These are phyloP conservation scores for Austroboletus eburneus DNA, from an alignment of 768 basidiomycete species.

Conservation along the genomic window DNA sequence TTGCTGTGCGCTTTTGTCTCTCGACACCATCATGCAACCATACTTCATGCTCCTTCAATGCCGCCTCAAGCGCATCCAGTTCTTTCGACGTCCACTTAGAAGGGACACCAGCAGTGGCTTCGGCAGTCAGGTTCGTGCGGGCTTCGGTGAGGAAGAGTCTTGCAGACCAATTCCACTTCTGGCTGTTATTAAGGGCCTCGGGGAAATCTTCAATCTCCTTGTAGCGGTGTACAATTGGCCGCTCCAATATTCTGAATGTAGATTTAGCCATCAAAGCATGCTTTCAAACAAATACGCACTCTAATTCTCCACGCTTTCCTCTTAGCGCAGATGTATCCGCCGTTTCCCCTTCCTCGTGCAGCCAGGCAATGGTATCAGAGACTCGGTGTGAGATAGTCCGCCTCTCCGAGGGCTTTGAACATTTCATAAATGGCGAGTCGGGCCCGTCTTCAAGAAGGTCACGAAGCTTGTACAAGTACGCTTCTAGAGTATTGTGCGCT, in stretches of 20 bases:
- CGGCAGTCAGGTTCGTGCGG: conserved; percentile 63
- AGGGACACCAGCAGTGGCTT: conserved; percentile 53
- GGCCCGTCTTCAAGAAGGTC: conserved; percentile 69
- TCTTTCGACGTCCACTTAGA: conserved; percentile 88
- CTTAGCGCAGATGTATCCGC: conserved; percentile 75
- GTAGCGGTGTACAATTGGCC: conserved; percentile 82
- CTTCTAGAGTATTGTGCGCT: conserved; percentile 85
- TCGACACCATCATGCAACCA: conserved; percentile 85
- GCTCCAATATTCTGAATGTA: conserved; percentile 60
- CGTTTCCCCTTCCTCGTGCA: conserved; percentile 76
- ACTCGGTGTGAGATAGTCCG: conserved; percentile 60
- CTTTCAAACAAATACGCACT: conserved; percentile 54
- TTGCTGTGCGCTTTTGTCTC: conserved; percentile 71
- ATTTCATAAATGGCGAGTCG: conserved; percentile 78
- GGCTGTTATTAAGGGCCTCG: conserved; percentile 72
- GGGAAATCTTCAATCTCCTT: conserved; percentile 87
- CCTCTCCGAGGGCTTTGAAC: conserved; percentile 72
- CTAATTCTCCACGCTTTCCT: conserved; percentile 72
- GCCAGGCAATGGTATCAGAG: conserved; percentile 76
- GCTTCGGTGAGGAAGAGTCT: conserved; percentile 85
- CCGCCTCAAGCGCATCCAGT: conserved; percentile 70
- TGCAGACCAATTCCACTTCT: conserved; percentile 86
- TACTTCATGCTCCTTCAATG: conserved; percentile 70
- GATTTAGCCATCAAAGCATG: conserved; percentile 3
- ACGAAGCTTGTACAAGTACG: conserved; percentile 87